Evolutionary conservation across 371 early-diverging fungal genomes (phyloP), one percentile per base, ranked within the genome.

Genomic region (Thermomucor indicae-seudaticae): DNA sequence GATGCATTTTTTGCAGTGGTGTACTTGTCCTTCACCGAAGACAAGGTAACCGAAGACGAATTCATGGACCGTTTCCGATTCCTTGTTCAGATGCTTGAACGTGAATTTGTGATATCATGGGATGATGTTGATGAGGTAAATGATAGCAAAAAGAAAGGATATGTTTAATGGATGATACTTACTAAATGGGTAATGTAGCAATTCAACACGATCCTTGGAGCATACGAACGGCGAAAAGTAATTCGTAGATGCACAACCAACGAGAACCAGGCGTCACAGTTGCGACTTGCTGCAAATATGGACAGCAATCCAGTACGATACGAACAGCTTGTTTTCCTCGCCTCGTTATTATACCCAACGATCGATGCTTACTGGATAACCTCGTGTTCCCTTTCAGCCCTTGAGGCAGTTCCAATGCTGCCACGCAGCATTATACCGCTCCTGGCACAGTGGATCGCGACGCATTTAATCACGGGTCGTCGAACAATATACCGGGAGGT

Each of bases 361-460:
- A 53, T 76, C 12, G 77, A 76, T 45, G 60, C 68, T 8, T 72
- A 72, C 31, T 76, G 77, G 77, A 72, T 76, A 10, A 72, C 77
- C 3, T 72, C 77, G 4, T 76, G 77, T 29, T 76, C 77, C 0
- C 47, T 76, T 14, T 76, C 77, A 8, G 77, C 72, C 1, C 49
- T 76, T 22, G 77, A 72, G 41, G 67, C 59, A 4, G 72, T 76
- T 0, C 77, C 77, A 6, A 72, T 68, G 58, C 38, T 76, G 12
- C 77, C 77, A 8, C 54, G 72, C 0, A 65, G 72, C 30, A 70
- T 72, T 43, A 65, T 72, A 1, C 76, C 76, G 22, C 41, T 67
- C 19, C 47, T 75, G 1, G 51, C 64, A 0, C 76, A 75, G 45
- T 75, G 76, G 76, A 75, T 75, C 44, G 76, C 76, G 0, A 72